phyloP scores from a whole-genome alignment of 306 rosid species.

The Fragaria ananassa region DNA sequence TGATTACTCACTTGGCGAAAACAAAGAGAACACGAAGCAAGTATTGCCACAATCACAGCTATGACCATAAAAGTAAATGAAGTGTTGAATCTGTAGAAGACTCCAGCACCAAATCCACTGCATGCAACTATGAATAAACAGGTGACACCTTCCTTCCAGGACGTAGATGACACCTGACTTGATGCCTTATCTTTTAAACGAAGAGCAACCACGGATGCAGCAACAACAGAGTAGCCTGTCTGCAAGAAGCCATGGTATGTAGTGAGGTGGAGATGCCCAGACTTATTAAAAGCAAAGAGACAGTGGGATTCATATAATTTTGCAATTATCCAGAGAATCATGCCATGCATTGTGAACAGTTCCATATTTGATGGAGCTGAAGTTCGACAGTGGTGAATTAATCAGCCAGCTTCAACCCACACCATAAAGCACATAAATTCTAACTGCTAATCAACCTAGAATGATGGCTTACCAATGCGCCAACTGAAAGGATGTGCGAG shows the following conservation, averaged over 20 bases:
- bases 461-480: conserved; percentile 73
- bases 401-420: background rate
- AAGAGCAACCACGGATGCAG: conserved; percentile 85
- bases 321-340: background rate
- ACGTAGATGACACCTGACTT: conserved; percentile 46
- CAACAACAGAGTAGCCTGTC: conserved; percentile 98
- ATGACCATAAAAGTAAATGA: conserved; percentile 44
- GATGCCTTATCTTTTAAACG: conserved; percentile 73
- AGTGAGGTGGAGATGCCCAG: conserved; percentile 14
- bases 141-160: conserved; percentile 72
- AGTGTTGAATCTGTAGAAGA: conserved; percentile 49
- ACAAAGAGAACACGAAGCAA: conserved; percentile 56
- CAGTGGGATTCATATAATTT: background rate
- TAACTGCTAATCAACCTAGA: conserved; percentile 23
- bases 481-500: conserved; percentile 92
- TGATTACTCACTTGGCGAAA: conserved; percentile 65
- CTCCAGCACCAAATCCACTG: conserved; percentile 76
- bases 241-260: conserved; percentile 41
- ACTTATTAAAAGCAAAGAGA: background rate
- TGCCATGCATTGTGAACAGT: background rate
- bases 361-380: background rate
- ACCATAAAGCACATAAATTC: background rate
- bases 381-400: background rate
- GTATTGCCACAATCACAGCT: conserved; percentile 44
- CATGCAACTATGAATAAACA: conserved; percentile 63